Percentiles rank a stretch among this genome's conserved stretches.
These are phyloP conservation scores for Guillardia theta DNA, from an alignment of 78 protist genomes.

Conservation along the genomic window DNA sequence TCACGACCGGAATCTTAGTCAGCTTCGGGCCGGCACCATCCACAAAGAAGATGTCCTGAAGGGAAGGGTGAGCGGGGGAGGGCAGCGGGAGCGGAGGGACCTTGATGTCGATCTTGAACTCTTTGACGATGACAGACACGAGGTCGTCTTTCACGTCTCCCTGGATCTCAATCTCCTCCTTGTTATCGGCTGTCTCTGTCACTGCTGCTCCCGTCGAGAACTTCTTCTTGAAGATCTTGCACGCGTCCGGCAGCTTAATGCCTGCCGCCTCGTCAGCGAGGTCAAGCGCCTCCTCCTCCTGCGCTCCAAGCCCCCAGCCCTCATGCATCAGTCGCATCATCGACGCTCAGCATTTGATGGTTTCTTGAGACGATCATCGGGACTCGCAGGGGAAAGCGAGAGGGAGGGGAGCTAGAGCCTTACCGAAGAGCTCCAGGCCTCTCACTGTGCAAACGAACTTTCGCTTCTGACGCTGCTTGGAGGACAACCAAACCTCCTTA, in stretches of 20 bases:
- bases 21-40: constrained; percentile 25
- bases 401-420: not conserved
- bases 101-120: not conserved
- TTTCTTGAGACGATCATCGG: not conserved
- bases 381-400: not conserved
- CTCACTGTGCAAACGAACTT: constrained; percentile 1
- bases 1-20: not conserved
- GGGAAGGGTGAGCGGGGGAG: no score
- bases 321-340: not conserved
- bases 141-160: constrained; percentile 36
- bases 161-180: constrained; percentile 42
- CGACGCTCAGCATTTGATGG: not conserved
- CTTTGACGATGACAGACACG: constrained; percentile 12
- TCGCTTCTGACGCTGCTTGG: constrained; percentile 39
- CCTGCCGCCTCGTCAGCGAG: not conserved
- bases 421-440: constrained; percentile 27
- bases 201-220: constrained; percentile 22
- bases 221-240: constrained; percentile 35
- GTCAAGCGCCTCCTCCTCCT: not conserved
- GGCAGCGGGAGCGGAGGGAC: no score
- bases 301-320: not conserved
- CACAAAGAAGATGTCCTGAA: not conserved
- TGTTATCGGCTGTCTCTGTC: not conserved
- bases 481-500: constrained; percentile 1
- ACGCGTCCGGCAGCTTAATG: constrained; percentile 27